A percentile compares a stretch with the other conserved stretches of the same genome.
Evolutionary conservation across 1,284 basidiomycete genomes (phyloP).

Genomic region (Earliella scabrosa): DNA sequence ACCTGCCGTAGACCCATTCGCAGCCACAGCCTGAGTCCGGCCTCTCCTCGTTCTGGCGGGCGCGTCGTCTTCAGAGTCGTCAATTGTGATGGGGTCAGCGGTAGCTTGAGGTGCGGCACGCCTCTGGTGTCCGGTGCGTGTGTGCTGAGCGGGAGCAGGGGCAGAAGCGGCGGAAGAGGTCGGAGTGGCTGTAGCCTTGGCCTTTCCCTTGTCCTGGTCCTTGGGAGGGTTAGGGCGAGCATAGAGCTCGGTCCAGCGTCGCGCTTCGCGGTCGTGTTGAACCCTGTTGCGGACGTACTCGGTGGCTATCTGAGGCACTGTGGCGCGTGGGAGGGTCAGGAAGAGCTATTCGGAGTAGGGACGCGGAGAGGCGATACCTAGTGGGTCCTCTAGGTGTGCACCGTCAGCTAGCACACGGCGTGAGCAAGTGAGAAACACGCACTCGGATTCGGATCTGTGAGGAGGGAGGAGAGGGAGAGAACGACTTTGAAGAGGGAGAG

Average conservation of each 20-base stretch:
- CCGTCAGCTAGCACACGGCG: background rate
- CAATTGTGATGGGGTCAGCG: constrained; percentile 46
- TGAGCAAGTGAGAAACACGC: constrained; percentile 8
- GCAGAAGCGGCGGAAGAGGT: constrained; percentile 8
- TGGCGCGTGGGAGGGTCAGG: background rate
- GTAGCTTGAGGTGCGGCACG: constrained; percentile 11
- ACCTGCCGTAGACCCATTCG: no score
- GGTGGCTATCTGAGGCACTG: constrained; percentile 75
- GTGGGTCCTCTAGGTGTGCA: constrained; percentile 76
- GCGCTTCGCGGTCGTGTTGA: constrained; percentile 67
- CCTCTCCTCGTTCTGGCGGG: constrained; percentile 22
- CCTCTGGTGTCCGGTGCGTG: background rate
- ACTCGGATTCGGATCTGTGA: constrained; percentile 92
- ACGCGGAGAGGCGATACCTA: constrained; percentile 50
- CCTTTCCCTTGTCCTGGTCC: constrained; percentile 40
- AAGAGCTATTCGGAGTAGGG: background rate
- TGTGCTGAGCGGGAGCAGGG: constrained; percentile 20
- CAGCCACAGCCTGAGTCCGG: background rate
- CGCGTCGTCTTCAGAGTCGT: constrained; percentile 53
- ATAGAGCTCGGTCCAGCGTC: constrained; percentile 65
- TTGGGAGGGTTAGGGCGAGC: constrained; percentile 48
- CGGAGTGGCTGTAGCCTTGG: constrained; percentile 27
- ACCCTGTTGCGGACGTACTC: constrained; percentile 69
- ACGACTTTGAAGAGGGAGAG: constrained; percentile 91
- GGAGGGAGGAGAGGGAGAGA: constrained; percentile 83